A percentile compares a stretch with the other conserved stretches of the same genome.
Evolutionary conservation across 2,329 filamentous ascomycete species (phyloP).

Genomic region (Macrophomina tecta): DNA sequence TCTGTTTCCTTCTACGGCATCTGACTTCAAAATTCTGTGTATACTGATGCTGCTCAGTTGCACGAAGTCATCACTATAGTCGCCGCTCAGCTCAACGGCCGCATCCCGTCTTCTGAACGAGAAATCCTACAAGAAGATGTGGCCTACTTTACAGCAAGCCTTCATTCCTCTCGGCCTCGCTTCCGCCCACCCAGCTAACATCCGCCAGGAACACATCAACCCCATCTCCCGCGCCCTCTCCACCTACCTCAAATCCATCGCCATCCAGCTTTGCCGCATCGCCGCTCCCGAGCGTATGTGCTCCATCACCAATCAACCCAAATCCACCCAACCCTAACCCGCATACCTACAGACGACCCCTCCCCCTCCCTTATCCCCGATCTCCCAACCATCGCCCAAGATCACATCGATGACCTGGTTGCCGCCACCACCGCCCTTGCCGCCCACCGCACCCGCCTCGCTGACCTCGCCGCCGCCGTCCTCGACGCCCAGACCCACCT

Average conservation of each 20-base stretch:
- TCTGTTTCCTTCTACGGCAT: slow-evolving; percentile 21
- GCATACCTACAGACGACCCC: slow-evolving; percentile 10
- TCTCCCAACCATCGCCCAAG: slow-evolving; percentile 22
- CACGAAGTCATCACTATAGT: slow-evolving; percentile 51
- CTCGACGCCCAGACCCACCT: slow-evolving; percentile 46
- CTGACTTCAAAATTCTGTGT: too few species aligned
- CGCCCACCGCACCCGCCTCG: slow-evolving; percentile 39
- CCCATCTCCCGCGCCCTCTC: slow-evolving; percentile 44
- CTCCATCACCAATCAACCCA: slow-evolving; percentile 7
- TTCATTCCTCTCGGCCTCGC: background rate
- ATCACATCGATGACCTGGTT: background rate
- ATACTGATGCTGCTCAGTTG: background rate
- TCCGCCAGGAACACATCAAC: slow-evolving; percentile 41
- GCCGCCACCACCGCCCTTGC: slow-evolving; percentile 33
- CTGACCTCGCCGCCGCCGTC: slow-evolving; percentile 41
- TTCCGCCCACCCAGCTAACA: too few species aligned
- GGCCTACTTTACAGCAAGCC: slow-evolving; percentile 44
- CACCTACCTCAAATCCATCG: slow-evolving; percentile 38
- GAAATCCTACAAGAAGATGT: slow-evolving; percentile 49
- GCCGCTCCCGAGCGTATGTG: slow-evolving; percentile 33
- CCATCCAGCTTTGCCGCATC: slow-evolving; percentile 42
- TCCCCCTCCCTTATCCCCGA: slow-evolving; percentile 11
- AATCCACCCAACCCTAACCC: slow-evolving; percentile 16
- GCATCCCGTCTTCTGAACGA: slow-evolving; percentile 44
- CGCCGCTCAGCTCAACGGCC: slow-evolving; percentile 47